These are phyloP conservation scores for Ramularia endophylla DNA, from an alignment of 2,329 filamentous ascomycete species.

Conservation along the genomic window DNA sequence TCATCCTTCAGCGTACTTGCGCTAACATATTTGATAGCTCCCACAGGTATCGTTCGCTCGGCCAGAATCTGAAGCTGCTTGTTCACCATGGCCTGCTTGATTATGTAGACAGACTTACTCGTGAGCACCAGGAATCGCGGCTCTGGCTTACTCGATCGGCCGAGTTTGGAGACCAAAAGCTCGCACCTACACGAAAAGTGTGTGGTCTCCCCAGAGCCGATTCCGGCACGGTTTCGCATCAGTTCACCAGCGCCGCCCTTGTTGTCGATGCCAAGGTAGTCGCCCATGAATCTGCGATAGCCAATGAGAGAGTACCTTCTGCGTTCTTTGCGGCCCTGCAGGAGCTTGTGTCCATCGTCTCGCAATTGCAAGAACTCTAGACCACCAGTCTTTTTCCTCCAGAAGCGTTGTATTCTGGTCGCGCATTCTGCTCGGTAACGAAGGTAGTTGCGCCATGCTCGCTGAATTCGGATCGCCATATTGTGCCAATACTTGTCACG, in stretches of 20 bases:
- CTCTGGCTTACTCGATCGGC: constrained; percentile 88
- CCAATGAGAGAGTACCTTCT: constrained; percentile 86
- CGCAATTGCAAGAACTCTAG: constrained; percentile 83
- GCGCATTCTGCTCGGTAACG: constrained; percentile 89
- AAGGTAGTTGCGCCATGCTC: constrained; percentile 94
- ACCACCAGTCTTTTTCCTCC: constrained; percentile 86
- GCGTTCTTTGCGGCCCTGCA: constrained; percentile 83
- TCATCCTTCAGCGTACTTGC: constrained; percentile 80
- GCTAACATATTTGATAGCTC: constrained; percentile 82
- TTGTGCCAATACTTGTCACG: constrained; percentile 98
- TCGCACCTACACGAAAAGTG: constrained; percentile 91
- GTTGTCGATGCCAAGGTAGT: constrained; percentile 87
- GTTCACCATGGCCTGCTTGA: constrained; percentile 77
- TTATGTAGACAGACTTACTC: constrained; percentile 73
- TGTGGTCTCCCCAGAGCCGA: constrained; percentile 63
- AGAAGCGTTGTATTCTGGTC: constrained; percentile 89
- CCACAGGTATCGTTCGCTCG: constrained; percentile 76
- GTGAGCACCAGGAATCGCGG: constrained; percentile 81
- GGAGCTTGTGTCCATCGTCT: constrained; percentile 76
- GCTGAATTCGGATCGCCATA: constrained; percentile 96
- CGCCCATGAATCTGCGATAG: constrained; percentile 85
- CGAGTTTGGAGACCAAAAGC: constrained; percentile 87
- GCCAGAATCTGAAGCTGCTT: constrained; percentile 73
- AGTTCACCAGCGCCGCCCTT: constrained; percentile 72
- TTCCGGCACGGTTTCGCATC: constrained; percentile 66